Conservation (phyloP, 2,329 filamentous ascomycete species). For the Pseudogymnoascus sp. region DNA sequence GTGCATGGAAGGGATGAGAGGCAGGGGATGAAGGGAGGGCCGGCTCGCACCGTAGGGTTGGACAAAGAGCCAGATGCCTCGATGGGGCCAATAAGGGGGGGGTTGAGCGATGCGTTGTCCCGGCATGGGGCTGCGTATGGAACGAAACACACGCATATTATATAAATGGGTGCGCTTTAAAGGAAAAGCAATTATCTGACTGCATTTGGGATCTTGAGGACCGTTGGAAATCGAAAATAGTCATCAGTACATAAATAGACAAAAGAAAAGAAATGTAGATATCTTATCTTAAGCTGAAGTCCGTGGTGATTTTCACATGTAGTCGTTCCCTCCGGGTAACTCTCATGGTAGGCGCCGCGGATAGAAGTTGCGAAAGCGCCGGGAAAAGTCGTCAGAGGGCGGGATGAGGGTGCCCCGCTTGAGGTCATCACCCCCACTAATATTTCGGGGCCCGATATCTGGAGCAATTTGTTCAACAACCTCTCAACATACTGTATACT, state of each 20-base stretch:
- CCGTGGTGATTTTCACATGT: not conserved
- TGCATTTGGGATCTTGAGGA: not conserved
- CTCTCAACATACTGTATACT: not conserved
- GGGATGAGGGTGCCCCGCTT: constrained; percentile 4
- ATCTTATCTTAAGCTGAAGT: not conserved
- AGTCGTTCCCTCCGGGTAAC: not conserved
- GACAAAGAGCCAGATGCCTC: not conserved
- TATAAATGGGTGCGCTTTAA: not conserved
- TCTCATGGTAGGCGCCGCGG: not conserved
- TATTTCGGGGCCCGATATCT: not conserved
- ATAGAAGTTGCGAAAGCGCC: not conserved
- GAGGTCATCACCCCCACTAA: constrained; percentile 9
- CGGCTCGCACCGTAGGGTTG: not conserved
- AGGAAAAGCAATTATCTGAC: not conserved
- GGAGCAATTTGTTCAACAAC: constrained; percentile 7
- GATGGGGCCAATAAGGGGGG: not conserved
- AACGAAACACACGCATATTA: not conserved
- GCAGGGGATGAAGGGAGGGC: not conserved
- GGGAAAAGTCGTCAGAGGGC: not conserved
- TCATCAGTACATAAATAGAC: not conserved
- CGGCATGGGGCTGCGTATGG: not conserved
- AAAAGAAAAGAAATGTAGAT: not conserved
- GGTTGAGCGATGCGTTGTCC: not conserved
- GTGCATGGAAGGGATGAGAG: not conserved
- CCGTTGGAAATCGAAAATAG: not conserved